phyloP scores from a whole-genome alignment of 106 monocot genomes.

The Allium fistulosum region DNA sequence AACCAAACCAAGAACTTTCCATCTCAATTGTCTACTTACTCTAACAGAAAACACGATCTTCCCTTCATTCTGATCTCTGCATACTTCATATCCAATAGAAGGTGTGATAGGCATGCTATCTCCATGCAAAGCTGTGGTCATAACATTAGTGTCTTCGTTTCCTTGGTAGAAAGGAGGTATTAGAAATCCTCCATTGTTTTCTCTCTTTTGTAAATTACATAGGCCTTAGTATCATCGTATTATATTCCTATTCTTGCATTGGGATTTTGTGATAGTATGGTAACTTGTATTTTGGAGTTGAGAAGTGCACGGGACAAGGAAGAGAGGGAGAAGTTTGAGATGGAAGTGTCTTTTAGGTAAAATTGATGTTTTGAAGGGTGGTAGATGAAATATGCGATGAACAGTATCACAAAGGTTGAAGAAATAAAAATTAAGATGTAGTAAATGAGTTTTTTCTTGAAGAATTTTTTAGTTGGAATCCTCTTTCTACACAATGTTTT shows the following conservation, averaged over 20 bases:
- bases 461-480: slow-evolving; percentile 19
- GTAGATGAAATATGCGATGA: slow-evolving; percentile 58
- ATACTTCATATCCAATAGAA: slow-evolving; percentile 39
- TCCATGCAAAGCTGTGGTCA: too few species aligned
- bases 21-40: slow-evolving; percentile 52
- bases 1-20: slow-evolving; percentile 76
- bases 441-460: slow-evolving; percentile 50
- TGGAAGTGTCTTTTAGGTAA: too few species aligned
- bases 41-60: slow-evolving; percentile 22
- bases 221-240: slow-evolving; percentile 45
- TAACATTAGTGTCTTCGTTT: too few species aligned
- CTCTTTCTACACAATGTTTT: too few species aligned
- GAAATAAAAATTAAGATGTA: slow-evolving; percentile 30
- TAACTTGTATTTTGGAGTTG: too few species aligned
- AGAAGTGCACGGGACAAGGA: too few species aligned
- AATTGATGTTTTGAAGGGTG: slow-evolving; percentile 66
- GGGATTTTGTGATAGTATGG: too few species aligned
- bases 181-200: slow-evolving; percentile 33
- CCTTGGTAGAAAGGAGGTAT: slow-evolving; percentile 55
- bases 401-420: slow-evolving; percentile 27
- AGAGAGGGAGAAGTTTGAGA: too few species aligned
- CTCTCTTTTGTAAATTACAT: slow-evolving; percentile 51
- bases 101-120: too few species aligned
- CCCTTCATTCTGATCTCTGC: slow-evolving; percentile 36
- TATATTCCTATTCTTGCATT: slow-evolving; percentile 51